Evolutionary conservation across 2,329 filamentous ascomycete genomes (phyloP).

Genomic region (Dryadomyces sulphureus): DNA sequence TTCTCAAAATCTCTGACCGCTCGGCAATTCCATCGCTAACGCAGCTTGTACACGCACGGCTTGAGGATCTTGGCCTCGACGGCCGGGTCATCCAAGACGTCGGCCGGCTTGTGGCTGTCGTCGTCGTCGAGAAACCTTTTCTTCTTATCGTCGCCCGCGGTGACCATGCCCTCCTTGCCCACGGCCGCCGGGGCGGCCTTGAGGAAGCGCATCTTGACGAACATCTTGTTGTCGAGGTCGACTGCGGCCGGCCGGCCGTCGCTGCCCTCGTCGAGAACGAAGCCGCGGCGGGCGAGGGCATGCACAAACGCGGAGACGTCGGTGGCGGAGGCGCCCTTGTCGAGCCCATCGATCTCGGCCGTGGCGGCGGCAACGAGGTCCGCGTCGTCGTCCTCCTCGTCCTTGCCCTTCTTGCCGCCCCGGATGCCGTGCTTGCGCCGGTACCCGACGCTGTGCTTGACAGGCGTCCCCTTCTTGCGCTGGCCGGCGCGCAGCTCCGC

Average conservation of each 20-base stretch:
- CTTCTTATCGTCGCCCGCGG: conserved; percentile 23
- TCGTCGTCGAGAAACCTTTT: conserved; percentile 45
- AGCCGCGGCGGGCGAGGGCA: conserved; percentile 65
- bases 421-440: conserved; percentile 22
- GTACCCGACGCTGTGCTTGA: conserved; percentile 59
- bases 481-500: conserved; percentile 9
- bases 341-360: conserved; percentile 40
- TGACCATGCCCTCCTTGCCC: conserved; percentile 44
- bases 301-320: conserved; percentile 80
- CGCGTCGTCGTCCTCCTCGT: conserved; percentile 39
- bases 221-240: conserved; percentile 91
- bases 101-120: conserved; percentile 36
- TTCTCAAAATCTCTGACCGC: background rate
- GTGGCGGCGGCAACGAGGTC: conserved; percentile 59
- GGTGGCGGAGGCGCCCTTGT: conserved; percentile 58
- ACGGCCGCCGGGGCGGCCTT: conserved; percentile 63
- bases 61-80: conserved; percentile 61
- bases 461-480: conserved; percentile 24
- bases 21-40: conserved; percentile 28
- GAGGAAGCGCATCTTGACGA: conserved; percentile 90
- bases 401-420: conserved; percentile 25
- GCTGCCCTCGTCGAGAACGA: conserved; percentile 46
- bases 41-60: conserved; percentile 89
- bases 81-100: conserved; percentile 36
- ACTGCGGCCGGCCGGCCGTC: conserved; percentile 32